These are phyloP conservation scores for Candida oleophila DNA, from an alignment of 805 yeast species.

Conservation along the genomic window DNA sequence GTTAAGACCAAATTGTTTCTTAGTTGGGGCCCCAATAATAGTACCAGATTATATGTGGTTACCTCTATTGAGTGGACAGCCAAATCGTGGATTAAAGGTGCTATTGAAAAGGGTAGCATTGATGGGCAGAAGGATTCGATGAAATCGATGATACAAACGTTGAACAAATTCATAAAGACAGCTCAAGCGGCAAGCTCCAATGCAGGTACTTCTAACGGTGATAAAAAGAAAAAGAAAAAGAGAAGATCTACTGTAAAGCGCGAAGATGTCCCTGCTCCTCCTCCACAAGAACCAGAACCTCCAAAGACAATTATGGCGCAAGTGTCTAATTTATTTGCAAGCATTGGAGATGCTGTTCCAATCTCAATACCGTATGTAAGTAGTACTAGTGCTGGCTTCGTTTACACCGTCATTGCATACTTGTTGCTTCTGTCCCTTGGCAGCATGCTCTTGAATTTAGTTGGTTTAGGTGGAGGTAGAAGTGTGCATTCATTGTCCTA, in stretches of 20 bases:
- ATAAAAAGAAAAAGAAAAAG: constrained; percentile 11
- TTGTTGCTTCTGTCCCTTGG: constrained; percentile 7
- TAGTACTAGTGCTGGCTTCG: constrained; percentile 20
- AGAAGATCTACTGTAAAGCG: constrained; percentile 11
- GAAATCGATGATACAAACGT: constrained; percentile 44
- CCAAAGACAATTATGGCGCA: constrained; percentile 16
- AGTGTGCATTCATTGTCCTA: constrained; percentile 15
- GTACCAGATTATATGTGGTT: constrained; percentile 51
- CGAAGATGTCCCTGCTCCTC: constrained; percentile 11
- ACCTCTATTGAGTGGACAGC: constrained; percentile 69
- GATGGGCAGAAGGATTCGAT: constrained; percentile 69
- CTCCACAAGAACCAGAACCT: constrained; percentile 10
- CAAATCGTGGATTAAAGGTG: constrained; percentile 74
- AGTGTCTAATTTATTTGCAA: constrained; percentile 16
- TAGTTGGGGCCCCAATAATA: constrained; percentile 61
- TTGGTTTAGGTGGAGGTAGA: constrained; percentile 12
- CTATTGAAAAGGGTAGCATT: constrained; percentile 72
- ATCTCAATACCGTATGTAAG: constrained; percentile 23
- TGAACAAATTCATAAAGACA: constrained; percentile 37
- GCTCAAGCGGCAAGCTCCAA: constrained; percentile 12
- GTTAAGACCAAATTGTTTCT: constrained; percentile 58
- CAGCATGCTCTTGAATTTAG: constrained; percentile 3
- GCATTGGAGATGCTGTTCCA: constrained; percentile 26
- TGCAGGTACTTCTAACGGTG: constrained; percentile 9
- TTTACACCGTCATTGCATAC: constrained; percentile 15